These are phyloP conservation scores for Salvia miltiorrhiza DNA, from an alignment of 257 asterid species.

Conservation along the genomic window DNA sequence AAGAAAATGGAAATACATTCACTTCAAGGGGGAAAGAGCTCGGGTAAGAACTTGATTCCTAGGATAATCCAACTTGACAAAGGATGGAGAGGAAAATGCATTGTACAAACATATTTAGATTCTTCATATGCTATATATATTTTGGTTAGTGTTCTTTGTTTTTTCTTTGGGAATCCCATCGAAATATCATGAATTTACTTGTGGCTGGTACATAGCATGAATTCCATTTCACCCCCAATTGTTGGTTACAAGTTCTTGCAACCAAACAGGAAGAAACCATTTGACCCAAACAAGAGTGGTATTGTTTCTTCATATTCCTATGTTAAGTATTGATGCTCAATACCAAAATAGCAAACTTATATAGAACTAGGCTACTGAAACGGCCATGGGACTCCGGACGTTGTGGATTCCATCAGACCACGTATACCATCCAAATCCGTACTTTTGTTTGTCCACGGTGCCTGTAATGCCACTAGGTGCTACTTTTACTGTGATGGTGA, in stretches of 20 bases:
- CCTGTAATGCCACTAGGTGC: conserved; percentile 17
- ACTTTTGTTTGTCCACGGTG: conserved; percentile 31
- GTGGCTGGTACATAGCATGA: too few species aligned
- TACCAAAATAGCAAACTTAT: background rate
- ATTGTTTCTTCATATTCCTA: background rate
- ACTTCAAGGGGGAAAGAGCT: conserved; percentile 81
- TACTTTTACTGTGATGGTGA: conserved; percentile 54
- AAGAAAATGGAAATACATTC: conserved; percentile 76
- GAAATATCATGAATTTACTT: too few species aligned
- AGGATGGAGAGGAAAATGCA: background rate
- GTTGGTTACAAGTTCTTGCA: background rate
- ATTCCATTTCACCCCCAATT: background rate
- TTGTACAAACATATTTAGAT: background rate
- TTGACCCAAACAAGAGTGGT: background rate
- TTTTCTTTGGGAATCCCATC: too few species aligned
- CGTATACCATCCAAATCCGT: conserved; percentile 53
- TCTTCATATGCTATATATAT: background rate
- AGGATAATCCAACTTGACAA: background rate
- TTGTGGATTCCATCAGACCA: conserved; percentile 55
- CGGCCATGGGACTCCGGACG: conserved; percentile 54
- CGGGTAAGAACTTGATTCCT: conserved; percentile 27
- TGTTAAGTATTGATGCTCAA: background rate
- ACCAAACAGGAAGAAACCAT: background rate
- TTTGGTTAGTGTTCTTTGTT: too few species aligned
- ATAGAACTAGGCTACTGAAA: conserved; percentile 34